Percentiles rank a stretch among this genome's conserved stretches.
Evolutionary conservation across 1,284 basidiomycete genomes (phyloP).

Genomic region (Cystobasidiaceae sp.): DNA sequence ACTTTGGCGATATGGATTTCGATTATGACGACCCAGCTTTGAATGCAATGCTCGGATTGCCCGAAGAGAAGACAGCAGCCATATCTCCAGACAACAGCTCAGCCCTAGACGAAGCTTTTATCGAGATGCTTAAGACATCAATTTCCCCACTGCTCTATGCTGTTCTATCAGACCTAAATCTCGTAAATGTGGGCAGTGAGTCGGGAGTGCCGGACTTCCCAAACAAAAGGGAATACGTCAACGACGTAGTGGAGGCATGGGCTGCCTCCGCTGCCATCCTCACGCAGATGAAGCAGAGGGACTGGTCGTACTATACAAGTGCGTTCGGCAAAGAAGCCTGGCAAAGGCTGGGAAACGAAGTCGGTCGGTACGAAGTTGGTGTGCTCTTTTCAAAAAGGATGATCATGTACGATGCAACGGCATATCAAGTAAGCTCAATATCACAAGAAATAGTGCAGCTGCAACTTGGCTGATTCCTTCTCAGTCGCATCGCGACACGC

Average conservation of each 20-base stretch:
- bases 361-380: constrained; percentile 60
- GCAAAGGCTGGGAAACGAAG: constrained; percentile 56
- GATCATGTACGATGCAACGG: constrained; percentile 59
- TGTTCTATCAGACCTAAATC: constrained; percentile 54
- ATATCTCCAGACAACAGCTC: too few species aligned
- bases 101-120: constrained; percentile 31
- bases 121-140: constrained; percentile 55
- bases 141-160: constrained; percentile 61
- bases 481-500: constrained; percentile 55
- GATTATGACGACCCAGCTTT: constrained; percentile 59
- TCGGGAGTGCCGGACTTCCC: constrained; percentile 42
- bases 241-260: constrained; percentile 69
- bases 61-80: constrained; percentile 26
- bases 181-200: constrained; percentile 29
- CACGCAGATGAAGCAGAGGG: constrained; percentile 57
- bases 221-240: constrained; percentile 46
- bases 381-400: constrained; percentile 65
- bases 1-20: constrained; percentile 54
- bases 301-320: constrained; percentile 62
- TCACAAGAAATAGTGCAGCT: too few species aligned
- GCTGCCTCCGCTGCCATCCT: constrained; percentile 64
- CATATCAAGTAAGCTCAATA: constrained; percentile 57
- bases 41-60: constrained; percentile 54
- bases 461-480: too few species aligned
- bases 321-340: constrained; percentile 58